Evolutionary conservation across 441 rosid genomes (phyloP).

Genomic region (Hypseocharis bilobata): DNA sequence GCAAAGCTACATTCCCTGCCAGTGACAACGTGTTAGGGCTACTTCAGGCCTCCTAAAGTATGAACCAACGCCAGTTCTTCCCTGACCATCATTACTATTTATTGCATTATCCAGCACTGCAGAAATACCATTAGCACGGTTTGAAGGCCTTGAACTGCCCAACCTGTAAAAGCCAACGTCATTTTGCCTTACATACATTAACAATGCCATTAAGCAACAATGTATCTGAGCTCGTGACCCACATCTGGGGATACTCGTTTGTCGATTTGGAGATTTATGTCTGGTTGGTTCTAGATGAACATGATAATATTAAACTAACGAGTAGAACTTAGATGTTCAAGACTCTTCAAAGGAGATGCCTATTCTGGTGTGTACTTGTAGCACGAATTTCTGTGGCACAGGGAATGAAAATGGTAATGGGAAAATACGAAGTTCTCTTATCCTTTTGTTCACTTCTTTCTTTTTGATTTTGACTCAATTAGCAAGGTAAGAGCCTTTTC

Average conservation of each 20-base stretch:
- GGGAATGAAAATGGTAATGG: no score
- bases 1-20: conserved; percentile 56
- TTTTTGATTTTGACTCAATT: no score
- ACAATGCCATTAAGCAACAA: conserved; percentile 6
- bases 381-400: no score
- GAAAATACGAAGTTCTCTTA: no score
- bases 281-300: background rate
- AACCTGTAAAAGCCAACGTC: conserved; percentile 41
- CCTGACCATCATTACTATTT: conserved; percentile 37
- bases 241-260: background rate
- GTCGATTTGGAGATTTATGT: background rate
- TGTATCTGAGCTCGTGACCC: background rate
- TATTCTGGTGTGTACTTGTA: background rate
- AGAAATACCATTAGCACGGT: conserved; percentile 27
- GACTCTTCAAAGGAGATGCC: background rate
- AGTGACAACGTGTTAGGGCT: conserved; percentile 63
- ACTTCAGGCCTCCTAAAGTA: conserved; percentile 76
- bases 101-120: conserved; percentile 24
- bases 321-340: background rate
- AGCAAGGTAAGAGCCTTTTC: no score
- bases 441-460: no score
- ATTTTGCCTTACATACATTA: conserved; percentile 17
- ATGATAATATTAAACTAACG: background rate
- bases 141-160: conserved; percentile 40
- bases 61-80: conserved; percentile 62